These are phyloP conservation scores for Venturiaceae sp. DNA, from an alignment of 2,329 filamentous ascomycete genomes.

Conservation along the genomic window DNA sequence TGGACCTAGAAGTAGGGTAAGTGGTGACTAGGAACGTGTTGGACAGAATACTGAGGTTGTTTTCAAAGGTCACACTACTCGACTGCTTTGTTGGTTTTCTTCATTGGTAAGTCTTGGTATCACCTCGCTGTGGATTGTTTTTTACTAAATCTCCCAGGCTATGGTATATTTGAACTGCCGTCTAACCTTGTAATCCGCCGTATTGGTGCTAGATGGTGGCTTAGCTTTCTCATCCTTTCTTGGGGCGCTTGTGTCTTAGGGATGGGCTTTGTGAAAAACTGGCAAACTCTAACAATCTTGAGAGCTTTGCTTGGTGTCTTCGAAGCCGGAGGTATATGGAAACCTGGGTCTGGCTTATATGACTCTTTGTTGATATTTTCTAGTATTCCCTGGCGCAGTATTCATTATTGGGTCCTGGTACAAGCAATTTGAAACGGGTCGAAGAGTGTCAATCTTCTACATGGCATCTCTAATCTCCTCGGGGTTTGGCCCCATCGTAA, in stretches of 20 bases:
- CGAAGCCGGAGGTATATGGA: slow-evolving; percentile 14
- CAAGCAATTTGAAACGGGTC: slow-evolving; percentile 15
- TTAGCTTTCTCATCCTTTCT: slow-evolving; percentile 14
- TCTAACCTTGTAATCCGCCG: slow-evolving; percentile 8
- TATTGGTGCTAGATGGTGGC: slow-evolving; percentile 16
- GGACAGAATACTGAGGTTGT: slow-evolving; percentile 8
- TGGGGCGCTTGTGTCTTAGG: slow-evolving; percentile 16
- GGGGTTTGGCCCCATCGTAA: slow-evolving; percentile 22
- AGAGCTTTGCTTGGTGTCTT: slow-evolving; percentile 21
- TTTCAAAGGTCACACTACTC: neutral
- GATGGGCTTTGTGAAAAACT: slow-evolving; percentile 16
- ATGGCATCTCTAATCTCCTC: slow-evolving; percentile 20
- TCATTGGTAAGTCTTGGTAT: slow-evolving; percentile 12
- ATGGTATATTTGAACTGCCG: slow-evolving; percentile 8
- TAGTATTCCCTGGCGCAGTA: slow-evolving; percentile 19
- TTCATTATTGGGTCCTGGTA: slow-evolving; percentile 14
- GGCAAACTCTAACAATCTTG: slow-evolving; percentile 18
- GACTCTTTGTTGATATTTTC: neutral
- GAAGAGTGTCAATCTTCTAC: slow-evolving; percentile 17
- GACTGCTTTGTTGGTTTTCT: slow-evolving; percentile 17
- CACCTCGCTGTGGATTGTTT: neutral
- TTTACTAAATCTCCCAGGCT: neutral
- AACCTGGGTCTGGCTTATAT: neutral
- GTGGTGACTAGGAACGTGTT: slow-evolving; percentile 1
- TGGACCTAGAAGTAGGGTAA: slow-evolving; percentile 7